Percentiles rank a stretch among this genome's conserved stretches.
Evolutionary conservation across 331 rosid genomes (phyloP).

Genomic region (Rosa hybrid): DNA sequence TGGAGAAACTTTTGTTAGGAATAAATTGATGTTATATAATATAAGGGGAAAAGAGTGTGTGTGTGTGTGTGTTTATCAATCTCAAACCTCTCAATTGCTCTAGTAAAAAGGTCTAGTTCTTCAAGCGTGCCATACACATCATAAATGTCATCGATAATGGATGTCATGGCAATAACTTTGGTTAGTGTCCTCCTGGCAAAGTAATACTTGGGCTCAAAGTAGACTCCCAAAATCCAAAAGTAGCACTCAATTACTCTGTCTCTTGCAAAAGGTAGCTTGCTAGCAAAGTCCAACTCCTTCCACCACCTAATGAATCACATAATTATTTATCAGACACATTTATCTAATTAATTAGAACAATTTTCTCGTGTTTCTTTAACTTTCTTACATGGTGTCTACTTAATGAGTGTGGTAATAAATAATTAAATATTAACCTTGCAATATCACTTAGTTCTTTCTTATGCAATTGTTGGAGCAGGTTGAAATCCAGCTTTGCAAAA

Average conservation of each 20-base stretch:
- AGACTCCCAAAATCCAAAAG: constrained; percentile 30
- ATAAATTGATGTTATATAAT: background rate
- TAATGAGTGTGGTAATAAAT: background rate
- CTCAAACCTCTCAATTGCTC: constrained; percentile 38
- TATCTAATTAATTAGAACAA: background rate
- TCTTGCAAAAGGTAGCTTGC: constrained; percentile 42
- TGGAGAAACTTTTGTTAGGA: background rate
- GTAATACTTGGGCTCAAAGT: constrained; percentile 29
- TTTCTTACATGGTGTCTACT: background rate
- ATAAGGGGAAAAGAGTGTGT: too few species aligned
- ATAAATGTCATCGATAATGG: constrained; percentile 51
- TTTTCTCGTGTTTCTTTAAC: background rate
- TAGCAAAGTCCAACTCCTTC: constrained; percentile 29
- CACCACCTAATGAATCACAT: constrained; percentile 44
- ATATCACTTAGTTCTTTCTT: constrained; percentile 25
- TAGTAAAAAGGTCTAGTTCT: constrained; percentile 48
- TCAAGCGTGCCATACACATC: constrained; percentile 49
- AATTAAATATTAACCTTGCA: constrained; percentile 22
- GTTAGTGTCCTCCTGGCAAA: constrained; percentile 24
- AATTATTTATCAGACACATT: background rate
- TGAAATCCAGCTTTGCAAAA: constrained; percentile 37
- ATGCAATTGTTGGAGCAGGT: constrained; percentile 30
- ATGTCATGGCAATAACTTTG: constrained; percentile 24
- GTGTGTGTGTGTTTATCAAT: background rate
- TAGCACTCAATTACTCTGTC: constrained; percentile 45